These are phyloP conservation scores for Pseudoperonospora humuli DNA, from an alignment of 352 stramenopile species.

Conservation along the genomic window DNA sequence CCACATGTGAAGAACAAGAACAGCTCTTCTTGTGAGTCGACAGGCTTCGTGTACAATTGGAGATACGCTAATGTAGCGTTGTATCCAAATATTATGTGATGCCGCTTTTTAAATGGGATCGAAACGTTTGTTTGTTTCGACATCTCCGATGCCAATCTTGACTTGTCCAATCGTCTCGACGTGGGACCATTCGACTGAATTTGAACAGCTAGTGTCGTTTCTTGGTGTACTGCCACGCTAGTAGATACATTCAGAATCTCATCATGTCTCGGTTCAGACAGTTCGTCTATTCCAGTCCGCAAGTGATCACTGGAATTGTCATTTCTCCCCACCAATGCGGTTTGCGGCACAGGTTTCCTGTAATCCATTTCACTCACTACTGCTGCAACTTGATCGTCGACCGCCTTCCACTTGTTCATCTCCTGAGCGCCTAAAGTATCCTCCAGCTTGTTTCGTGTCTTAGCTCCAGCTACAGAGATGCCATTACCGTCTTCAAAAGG, in stretches of 20 bases:
- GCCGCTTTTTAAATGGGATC: conserved; percentile 32
- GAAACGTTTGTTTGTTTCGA: conserved; percentile 3
- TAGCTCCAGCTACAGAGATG: conserved; percentile 10
- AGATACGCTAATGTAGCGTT: conserved; percentile 44
- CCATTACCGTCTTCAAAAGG: conserved; percentile 9
- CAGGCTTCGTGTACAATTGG: conserved; percentile 25
- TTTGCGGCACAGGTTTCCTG: conserved; percentile 4
- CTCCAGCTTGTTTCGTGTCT: too few relatives aligned
- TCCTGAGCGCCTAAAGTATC: neutral
- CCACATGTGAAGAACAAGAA: conserved; percentile 70
- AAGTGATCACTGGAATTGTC: conserved; percentile 2
- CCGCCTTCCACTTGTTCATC: neutral
- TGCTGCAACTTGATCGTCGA: neutral
- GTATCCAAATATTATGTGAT: conserved; percentile 41
- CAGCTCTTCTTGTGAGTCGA: conserved; percentile 27
- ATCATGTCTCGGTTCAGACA: conserved; percentile 3
- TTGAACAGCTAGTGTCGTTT: neutral
- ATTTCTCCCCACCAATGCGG: neutral
- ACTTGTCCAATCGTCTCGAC: conserved; percentile 22
- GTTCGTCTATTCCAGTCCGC: conserved; percentile 18
- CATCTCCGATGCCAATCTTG: conserved; percentile 15
- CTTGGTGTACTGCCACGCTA: neutral
- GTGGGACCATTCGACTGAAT: neutral
- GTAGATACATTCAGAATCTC: neutral
- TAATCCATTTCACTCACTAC: neutral